phyloP scores from a whole-genome alignment of 2,329 filamentous ascomycete genomes.

The Trichophyton verrucosum region DNA sequence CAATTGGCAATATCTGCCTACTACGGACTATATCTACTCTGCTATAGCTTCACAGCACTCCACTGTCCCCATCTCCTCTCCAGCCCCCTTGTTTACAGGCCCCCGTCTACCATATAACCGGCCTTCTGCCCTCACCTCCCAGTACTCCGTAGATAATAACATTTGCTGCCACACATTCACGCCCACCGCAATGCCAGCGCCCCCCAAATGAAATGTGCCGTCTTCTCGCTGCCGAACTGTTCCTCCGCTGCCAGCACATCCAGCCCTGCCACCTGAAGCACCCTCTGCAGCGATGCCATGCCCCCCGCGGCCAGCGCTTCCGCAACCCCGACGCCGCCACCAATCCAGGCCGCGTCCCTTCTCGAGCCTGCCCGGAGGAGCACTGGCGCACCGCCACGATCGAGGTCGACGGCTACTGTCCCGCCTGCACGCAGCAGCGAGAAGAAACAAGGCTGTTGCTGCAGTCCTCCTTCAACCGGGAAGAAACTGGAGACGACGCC shows the following conservation, averaged over 20 bases:
- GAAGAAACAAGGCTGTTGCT: not conserved
- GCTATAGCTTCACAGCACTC: no score
- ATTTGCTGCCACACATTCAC: not conserved
- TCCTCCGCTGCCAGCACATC: constrained; percentile 8
- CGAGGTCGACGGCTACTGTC: constrained; percentile 4
- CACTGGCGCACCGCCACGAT: constrained; percentile 4
- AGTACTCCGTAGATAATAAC: constrained; percentile 8
- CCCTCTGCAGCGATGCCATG: constrained; percentile 10
- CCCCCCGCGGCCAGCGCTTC: constrained; percentile 13
- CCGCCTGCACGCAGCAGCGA: constrained; percentile 5
- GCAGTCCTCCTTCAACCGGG: no score
- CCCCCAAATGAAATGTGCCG: constrained; percentile 13
- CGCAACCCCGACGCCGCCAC: not conserved
- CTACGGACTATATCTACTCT: no score
- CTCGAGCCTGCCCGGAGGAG: constrained; percentile 11
- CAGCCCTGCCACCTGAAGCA: constrained; percentile 12
- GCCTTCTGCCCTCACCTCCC: constrained; percentile 8
- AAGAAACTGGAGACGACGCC: no score
- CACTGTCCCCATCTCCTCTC: no score
- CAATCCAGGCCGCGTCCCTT: not conserved
- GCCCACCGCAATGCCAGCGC: constrained; percentile 12
- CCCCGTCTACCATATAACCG: no score
- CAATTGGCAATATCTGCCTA: no score
- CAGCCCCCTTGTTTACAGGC: no score
- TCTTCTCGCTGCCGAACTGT: constrained; percentile 9